Conservation (phyloP, 495 filamentous ascomycete species). For the Chaetomium tenue region DNA sequence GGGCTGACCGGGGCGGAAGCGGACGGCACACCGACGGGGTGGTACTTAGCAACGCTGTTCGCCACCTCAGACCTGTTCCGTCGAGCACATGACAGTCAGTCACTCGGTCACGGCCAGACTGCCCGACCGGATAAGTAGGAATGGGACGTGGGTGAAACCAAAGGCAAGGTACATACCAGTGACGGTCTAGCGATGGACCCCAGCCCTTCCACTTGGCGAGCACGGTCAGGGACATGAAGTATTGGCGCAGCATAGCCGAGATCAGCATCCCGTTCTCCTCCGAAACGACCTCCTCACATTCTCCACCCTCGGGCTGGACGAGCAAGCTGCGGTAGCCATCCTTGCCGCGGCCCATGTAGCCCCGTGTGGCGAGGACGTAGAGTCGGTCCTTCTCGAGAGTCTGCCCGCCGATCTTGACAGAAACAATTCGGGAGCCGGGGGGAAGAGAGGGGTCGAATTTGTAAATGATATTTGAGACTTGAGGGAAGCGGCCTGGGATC, state of each 20-base stretch:
- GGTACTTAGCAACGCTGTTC: slow-evolving; percentile 39
- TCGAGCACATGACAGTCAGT: background rate
- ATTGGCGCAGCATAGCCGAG: slow-evolving; percentile 79
- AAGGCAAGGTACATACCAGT: slow-evolving; percentile 49
- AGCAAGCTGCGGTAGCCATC: slow-evolving; percentile 75
- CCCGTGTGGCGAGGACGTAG: slow-evolving; percentile 72
- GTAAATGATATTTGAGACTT: slow-evolving; percentile 78
- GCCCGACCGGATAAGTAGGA: too few species aligned
- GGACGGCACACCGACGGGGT: slow-evolving; percentile 28
- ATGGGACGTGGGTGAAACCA: background rate
- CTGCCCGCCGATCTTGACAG: slow-evolving; percentile 56
- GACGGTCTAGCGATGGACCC: slow-evolving; percentile 52
- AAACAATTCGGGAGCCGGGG: slow-evolving; percentile 59
- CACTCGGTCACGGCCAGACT: too few species aligned
- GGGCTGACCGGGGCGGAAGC: slow-evolving; percentile 15
- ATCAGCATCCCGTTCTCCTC: slow-evolving; percentile 87
- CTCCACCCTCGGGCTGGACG: slow-evolving; percentile 64
- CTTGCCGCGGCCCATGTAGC: slow-evolving; percentile 84
- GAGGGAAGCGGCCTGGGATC: slow-evolving; percentile 58
- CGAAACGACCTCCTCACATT: slow-evolving; percentile 70
- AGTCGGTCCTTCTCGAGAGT: slow-evolving; percentile 57
- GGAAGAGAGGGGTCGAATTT: slow-evolving; percentile 62
- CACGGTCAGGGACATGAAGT: slow-evolving; percentile 80
- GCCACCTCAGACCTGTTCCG: slow-evolving; percentile 43
- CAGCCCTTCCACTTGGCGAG: slow-evolving; percentile 71